Evolutionary conservation across 495 filamentous ascomycete species (phyloP).

Genomic region (Hamigera avellanea): DNA sequence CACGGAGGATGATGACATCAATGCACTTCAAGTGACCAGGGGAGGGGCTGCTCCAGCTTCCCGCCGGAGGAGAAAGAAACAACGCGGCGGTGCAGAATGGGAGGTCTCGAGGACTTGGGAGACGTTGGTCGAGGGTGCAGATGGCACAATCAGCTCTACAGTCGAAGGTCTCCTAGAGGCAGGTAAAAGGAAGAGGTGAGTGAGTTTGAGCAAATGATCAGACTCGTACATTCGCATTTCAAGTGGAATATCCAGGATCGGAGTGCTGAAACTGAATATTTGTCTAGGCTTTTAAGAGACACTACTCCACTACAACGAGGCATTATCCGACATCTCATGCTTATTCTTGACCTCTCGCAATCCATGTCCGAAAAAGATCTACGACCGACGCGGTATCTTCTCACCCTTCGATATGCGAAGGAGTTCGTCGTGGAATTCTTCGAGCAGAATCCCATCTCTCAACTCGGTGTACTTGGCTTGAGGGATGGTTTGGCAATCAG

Average conservation of each 20-base stretch:
- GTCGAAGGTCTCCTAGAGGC: slow-evolving; percentile 60
- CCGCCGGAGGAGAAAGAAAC: slow-evolving; percentile 35
- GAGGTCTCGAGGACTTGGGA: slow-evolving; percentile 51
- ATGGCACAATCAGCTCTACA: slow-evolving; percentile 60
- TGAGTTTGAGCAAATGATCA: slow-evolving; percentile 17
- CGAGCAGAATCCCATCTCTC: slow-evolving; percentile 98
- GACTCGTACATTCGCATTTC: background rate
- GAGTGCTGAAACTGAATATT: no score
- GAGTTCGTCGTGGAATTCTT: slow-evolving; percentile 92
- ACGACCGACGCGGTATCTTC: slow-evolving; percentile 71
- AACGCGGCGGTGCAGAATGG: slow-evolving; percentile 46
- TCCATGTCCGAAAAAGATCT: slow-evolving; percentile 95
- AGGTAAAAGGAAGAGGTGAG: slow-evolving; percentile 69
- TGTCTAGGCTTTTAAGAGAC: slow-evolving; percentile 62
- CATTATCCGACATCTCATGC: slow-evolving; percentile 87
- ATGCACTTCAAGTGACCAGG: slow-evolving; percentile 34
- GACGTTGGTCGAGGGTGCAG: slow-evolving; percentile 56
- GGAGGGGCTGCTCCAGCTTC: slow-evolving; percentile 16
- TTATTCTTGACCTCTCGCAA: slow-evolving; percentile 85
- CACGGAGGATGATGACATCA: slow-evolving; percentile 74
- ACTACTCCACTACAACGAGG: slow-evolving; percentile 91
- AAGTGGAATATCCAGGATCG: no score
- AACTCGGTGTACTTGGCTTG: slow-evolving; percentile 83
- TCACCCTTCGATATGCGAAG: slow-evolving; percentile 71
- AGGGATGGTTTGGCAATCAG: slow-evolving; percentile 78